Evolutionary conservation across 2,329 filamentous ascomycete genomes (phyloP).

Genomic region (Aspergillus thermomutatus): DNA sequence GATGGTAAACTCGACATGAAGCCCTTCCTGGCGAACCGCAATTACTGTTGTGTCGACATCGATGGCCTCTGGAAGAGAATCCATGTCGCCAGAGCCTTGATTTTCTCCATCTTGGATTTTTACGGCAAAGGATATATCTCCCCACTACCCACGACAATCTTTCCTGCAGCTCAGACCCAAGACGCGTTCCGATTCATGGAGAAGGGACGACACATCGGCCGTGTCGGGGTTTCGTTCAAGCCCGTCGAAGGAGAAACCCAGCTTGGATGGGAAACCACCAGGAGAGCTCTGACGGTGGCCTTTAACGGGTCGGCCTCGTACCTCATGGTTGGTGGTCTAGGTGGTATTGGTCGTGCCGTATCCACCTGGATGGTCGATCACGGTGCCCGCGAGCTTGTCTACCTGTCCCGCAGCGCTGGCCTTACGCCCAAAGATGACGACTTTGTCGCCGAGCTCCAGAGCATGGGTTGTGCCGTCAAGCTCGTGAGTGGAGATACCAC

Average conservation of each 20-base stretch:
- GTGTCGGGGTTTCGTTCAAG: no score
- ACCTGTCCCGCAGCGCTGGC: slow-evolving; percentile 5
- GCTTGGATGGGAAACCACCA: not conserved
- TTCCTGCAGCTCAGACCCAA: no score
- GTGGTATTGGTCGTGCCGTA: slow-evolving; percentile 11
- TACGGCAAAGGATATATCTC: no score
- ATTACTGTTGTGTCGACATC: slow-evolving; percentile 8
- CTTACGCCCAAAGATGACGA: not conserved
- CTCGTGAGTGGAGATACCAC: slow-evolving; percentile 5
- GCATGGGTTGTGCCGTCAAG: slow-evolving; percentile 1
- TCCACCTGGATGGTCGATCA: slow-evolving; percentile 11
- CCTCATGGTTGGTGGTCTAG: slow-evolving; percentile 13
- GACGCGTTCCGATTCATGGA: no score
- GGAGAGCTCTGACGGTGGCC: not conserved
- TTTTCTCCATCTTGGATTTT: slow-evolving; percentile 1
- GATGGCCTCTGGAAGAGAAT: slow-evolving; percentile 5
- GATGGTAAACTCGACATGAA: slow-evolving; percentile 12
- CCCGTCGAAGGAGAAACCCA: not conserved
- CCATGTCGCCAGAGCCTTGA: not conserved
- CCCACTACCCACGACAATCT: no score
- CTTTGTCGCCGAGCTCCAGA: slow-evolving; percentile 5
- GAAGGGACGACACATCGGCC: no score
- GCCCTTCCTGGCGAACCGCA: slow-evolving; percentile 12
- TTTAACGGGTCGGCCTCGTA: slow-evolving; percentile 4
- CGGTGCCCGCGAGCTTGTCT: slow-evolving; percentile 10